A percentile compares a stretch with the other conserved stretches of the same genome.
Evolutionary conservation across 129 eudicot genomes (phyloP).

Genomic region (Arctium minus): DNA sequence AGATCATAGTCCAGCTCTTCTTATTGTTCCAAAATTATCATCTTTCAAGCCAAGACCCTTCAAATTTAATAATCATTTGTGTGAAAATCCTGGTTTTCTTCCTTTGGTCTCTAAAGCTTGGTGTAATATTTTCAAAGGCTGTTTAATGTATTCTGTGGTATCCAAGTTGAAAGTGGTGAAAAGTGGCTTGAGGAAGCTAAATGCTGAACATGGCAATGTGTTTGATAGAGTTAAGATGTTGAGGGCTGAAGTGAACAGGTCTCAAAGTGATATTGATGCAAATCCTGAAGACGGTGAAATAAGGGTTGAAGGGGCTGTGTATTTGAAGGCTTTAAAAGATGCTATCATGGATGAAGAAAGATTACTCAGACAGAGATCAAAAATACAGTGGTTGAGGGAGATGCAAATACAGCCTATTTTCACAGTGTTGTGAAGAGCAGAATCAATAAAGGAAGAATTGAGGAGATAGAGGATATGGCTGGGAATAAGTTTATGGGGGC

Average conservation of each 20-base stretch:
- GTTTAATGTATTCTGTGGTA: no score
- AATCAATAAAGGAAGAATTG: not conserved
- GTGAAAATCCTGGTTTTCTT: no score
- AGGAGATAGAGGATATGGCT: not conserved
- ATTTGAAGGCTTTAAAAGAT: not conserved
- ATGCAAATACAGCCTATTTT: not conserved
- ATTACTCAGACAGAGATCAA: not conserved
- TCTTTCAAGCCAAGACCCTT: no score
- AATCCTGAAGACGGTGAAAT: not conserved
- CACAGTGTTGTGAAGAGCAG: not conserved
- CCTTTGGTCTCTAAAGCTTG: no score
- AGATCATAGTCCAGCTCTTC: not conserved
- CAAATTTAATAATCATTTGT: no score
- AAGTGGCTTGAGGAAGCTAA: no score
- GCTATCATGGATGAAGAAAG: not conserved
- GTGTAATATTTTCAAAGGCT: no score
- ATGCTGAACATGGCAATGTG: not conserved
- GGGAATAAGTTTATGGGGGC: not conserved
- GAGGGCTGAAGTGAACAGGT: not conserved
- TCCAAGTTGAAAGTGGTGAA: no score
- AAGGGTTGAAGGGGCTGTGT: not conserved
- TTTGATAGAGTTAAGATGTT: not conserved
- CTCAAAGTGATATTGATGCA: not conserved
- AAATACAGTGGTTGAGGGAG: not conserved
- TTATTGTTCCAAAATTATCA: no score